phyloP scores from a whole-genome alignment of 176 grass and related monocot genomes.

The Bolboschoenus planiculmis region DNA sequence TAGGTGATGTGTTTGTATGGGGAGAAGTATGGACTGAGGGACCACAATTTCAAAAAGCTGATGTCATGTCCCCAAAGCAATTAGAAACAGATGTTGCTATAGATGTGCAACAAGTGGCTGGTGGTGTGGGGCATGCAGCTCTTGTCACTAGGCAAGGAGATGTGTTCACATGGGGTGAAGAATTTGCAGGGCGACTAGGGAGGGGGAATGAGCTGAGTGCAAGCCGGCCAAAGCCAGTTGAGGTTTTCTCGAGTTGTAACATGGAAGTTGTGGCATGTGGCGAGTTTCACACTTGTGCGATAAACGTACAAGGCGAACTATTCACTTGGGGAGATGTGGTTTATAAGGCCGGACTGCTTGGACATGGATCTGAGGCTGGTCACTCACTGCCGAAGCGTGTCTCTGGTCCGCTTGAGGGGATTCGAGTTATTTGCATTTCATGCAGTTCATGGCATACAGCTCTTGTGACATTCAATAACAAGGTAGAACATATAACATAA shows the following conservation, averaged over 20 bases:
- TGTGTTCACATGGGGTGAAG: slow-evolving; percentile 94
- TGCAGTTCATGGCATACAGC: slow-evolving; percentile 94
- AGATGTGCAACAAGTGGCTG: slow-evolving; percentile 79
- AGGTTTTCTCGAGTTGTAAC: slow-evolving; percentile 57
- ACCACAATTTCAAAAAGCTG: slow-evolving; percentile 45
- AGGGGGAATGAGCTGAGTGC: slow-evolving; percentile 54
- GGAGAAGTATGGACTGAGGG: slow-evolving; percentile 86
- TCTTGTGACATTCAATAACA: slow-evolving; percentile 55
- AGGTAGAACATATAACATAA: slow-evolving; percentile 23
- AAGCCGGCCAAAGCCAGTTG: slow-evolving; percentile 69
- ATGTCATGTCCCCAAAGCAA: slow-evolving; percentile 70
- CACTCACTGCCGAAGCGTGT: slow-evolving; percentile 83
- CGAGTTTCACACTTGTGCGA: slow-evolving; percentile 81
- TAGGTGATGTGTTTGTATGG: slow-evolving; percentile 96
- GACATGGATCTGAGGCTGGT: slow-evolving; percentile 48
- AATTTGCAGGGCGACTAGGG: slow-evolving; percentile 50
- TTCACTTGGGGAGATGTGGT: slow-evolving; percentile 86
- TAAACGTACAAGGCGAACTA: slow-evolving; percentile 67
- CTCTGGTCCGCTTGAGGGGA: slow-evolving; percentile 60
- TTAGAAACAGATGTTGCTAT: slow-evolving; percentile 91
- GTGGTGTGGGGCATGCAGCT: slow-evolving; percentile 68
- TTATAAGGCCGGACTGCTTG: slow-evolving; percentile 63
- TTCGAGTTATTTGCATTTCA: slow-evolving; percentile 63
- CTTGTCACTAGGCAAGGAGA: slow-evolving; percentile 88
- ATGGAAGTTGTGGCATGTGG: slow-evolving; percentile 81